Evolutionary conservation across 202 grass and related monocot genomes (phyloP).

Genomic region (Alloteropsis angusta): DNA sequence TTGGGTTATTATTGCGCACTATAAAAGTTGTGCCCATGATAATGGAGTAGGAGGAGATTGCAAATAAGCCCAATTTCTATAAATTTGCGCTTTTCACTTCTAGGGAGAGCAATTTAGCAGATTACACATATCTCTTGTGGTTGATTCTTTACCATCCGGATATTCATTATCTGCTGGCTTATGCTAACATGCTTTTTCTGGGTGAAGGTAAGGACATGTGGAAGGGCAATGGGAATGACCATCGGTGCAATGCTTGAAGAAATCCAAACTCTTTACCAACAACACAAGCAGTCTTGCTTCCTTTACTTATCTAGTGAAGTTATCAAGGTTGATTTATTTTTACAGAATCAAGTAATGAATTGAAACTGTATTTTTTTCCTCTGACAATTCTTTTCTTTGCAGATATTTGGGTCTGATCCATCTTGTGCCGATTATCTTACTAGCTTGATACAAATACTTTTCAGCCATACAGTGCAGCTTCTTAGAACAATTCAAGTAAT

Average conservation of each 20-base stretch:
- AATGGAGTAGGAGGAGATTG: neutral
- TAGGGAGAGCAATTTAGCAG: neutral
- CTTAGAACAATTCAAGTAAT: conserved; percentile 80
- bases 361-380: neutral
- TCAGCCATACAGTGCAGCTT: conserved; percentile 74
- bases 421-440: conserved; percentile 67
- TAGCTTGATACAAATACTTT: conserved; percentile 80
- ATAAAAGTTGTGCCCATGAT: neutral
- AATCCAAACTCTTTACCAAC: conserved; percentile 85
- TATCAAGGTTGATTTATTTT: conserved; percentile 70
- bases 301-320: conserved; percentile 99
- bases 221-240: conserved; percentile 68
- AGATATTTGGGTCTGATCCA: conserved; percentile 96
- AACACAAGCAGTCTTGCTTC: conserved; percentile 92
- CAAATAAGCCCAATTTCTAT: neutral
- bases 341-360: neutral
- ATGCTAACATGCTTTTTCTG: conserved; percentile 12
- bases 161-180: conserved; percentile 23
- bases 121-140: neutral
- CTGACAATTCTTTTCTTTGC: conserved; percentile 35
- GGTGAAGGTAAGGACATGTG: conserved; percentile 85
- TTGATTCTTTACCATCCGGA: conserved; percentile 4
- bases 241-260: conserved; percentile 94
- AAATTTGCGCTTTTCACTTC: neutral
- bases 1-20: neutral